Percentiles rank a stretch among this genome's conserved stretches.
These are phyloP conservation scores for Stephanodiscus triporus DNA, from an alignment of 108 stramenopile species.

Conservation along the genomic window DNA sequence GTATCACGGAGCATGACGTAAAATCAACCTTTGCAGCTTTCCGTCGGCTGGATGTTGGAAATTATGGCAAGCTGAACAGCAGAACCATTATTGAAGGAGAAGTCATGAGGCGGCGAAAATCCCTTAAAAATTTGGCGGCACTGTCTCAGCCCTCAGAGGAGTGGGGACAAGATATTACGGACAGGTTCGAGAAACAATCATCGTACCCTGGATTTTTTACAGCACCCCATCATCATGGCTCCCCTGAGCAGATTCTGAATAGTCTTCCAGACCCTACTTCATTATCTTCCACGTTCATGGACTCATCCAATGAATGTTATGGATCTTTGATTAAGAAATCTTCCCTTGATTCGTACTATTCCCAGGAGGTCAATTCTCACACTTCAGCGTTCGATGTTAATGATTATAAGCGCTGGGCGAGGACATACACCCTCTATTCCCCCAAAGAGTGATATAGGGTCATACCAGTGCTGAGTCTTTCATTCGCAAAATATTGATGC, in stretches of 20 bases:
- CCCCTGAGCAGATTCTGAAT: too few species aligned
- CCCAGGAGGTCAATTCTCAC: not conserved
- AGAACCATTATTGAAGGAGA: constrained; percentile 55
- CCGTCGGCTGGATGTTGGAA: constrained; percentile 72
- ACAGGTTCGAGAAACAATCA: too few species aligned
- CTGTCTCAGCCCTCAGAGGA: not conserved
- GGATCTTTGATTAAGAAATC: constrained; percentile 3
- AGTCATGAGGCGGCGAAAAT: constrained; percentile 31
- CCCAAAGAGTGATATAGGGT: not conserved
- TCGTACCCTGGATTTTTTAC: too few species aligned
- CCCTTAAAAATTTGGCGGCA: not conserved
- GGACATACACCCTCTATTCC: not conserved
- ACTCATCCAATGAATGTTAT: too few species aligned
- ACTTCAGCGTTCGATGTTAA: constrained; percentile 12
- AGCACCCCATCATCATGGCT: too few species aligned
- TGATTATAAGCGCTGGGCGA: constrained; percentile 27
- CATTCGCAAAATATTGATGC: too few species aligned
- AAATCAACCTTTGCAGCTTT: constrained; percentile 85
- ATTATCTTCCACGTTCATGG: too few species aligned
- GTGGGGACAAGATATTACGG: not conserved
- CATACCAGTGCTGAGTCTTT: not conserved
- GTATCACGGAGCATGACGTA: constrained; percentile 85
- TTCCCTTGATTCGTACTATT: constrained; percentile 8
- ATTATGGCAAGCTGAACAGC: constrained; percentile 64
- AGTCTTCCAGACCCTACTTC: too few species aligned